A percentile compares a stretch with the other conserved stretches of the same genome.
Conservation (phyloP, 345 rosid species). For the Lagerstroemia speciosa region DNA sequence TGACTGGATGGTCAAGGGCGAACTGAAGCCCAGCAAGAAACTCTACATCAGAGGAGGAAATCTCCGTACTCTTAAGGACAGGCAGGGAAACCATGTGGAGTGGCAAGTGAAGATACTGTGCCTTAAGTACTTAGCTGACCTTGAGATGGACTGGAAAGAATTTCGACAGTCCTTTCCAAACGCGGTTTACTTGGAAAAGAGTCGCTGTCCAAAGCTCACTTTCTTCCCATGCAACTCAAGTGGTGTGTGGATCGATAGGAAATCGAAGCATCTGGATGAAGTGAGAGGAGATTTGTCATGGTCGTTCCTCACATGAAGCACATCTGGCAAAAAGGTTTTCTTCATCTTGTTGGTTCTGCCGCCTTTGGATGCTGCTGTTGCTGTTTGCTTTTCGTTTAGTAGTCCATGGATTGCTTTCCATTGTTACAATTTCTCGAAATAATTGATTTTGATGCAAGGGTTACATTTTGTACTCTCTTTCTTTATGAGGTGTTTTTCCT, state of each 20-base stretch:
- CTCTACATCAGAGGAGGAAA: slow-evolving; percentile 27
- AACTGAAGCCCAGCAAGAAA: slow-evolving; percentile 12
- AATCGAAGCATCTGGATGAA: not conserved
- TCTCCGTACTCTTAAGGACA: slow-evolving; percentile 9
- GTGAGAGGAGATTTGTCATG: slow-evolving; percentile 6
- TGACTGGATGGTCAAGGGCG: slow-evolving; percentile 11
- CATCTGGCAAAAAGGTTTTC: not conserved
- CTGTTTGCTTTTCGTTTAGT: not conserved
- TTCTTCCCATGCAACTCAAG: slow-evolving; percentile 27
- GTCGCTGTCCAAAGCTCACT: slow-evolving; percentile 23
- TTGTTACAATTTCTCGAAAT: not conserved
- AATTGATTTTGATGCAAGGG: not conserved
- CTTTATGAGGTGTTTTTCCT: not conserved
- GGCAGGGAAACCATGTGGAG: not conserved
- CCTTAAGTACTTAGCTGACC: slow-evolving; percentile 21
- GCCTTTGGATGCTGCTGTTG: not conserved
- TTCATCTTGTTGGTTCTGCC: not conserved
- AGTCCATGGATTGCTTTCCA: not conserved
- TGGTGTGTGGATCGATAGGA: slow-evolving; percentile 24
- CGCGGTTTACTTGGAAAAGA: slow-evolving; percentile 29
- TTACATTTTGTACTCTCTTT: not conserved
- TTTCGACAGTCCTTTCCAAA: slow-evolving; percentile 15
- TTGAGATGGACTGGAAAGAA: slow-evolving; percentile 20
- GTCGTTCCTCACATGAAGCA: slow-evolving; percentile 4
- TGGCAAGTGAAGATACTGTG: slow-evolving; percentile 21